Base-by-base conservation (phyloP, 495 filamentous ascomycete species). In the Pseudomonodictys pantanalensis region DNA sequence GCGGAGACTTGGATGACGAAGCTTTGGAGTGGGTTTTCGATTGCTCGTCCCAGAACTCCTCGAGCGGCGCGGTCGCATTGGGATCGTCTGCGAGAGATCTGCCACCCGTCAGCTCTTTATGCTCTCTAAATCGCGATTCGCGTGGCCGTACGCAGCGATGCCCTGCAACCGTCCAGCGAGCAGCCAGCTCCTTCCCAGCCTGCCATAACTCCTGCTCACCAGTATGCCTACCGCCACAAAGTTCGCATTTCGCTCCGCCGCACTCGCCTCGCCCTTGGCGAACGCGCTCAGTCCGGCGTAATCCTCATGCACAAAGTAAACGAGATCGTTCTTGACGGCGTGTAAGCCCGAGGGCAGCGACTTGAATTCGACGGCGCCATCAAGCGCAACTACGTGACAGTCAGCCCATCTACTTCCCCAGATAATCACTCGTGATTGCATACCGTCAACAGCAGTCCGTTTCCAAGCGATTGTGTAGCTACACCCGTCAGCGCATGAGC, bases 241-340 rank as follows among this genome's bases (percentile, higher is more conserved):
- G 57, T 86, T 80, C 47, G 93, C 93, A 80, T 95, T 91, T 54
- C 93, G 86, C 45, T 89, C 83, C 32, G 81, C 80, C 50, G 84
- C 87, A 1, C 84, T 83, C 26, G 89, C 89, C n/a, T 87, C 84
- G 52, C 79, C 81, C 70, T 95, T 96, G 72, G 91, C 76, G 68
- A 97, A 98, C 32, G 92, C 90, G 76, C 93, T 97, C 67, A 97
- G 78, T 12, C 92, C 93, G 15, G 91, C 92, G 76, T 91, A 88
- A 2, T 78, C 75, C 54, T 85, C 83, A 68, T 97, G 90, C 24
- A 93, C 82, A 72, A 97, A 98, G 72, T 96, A 96, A 52, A 98
- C 87, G 12, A 97, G 76, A 71, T 98, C 93, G 50, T 90, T 83
- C 43, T 85, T 77, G 9, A 97, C 89, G 56, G 89, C 89, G 76